Base-by-base conservation (phyloP, 2,329 filamentous ascomycete genomes). In the Penicillium sp. region DNA sequence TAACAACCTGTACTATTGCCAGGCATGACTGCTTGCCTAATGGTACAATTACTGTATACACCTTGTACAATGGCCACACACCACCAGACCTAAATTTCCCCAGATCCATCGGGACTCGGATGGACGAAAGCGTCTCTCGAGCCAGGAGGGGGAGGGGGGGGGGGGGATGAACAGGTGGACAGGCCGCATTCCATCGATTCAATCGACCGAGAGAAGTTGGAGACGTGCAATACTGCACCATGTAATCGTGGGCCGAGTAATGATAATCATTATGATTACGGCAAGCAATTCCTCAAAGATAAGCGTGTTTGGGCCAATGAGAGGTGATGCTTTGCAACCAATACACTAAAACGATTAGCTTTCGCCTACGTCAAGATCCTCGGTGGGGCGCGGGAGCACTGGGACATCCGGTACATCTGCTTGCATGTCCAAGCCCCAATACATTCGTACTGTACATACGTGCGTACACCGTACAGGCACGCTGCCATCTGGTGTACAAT, bases 311-410 rank as follows among this genome's bases (percentile, higher is more conserved):
- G 11, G 11, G 39, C 65, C 65, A 68, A 68, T 68, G 54, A 68
- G 49, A n/a, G 33, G 0, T 6, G 4, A 26, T 53, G 50, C 33
- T 62, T 67, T 64, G 50, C 61, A 61, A 66, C 53, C 47, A 48
- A 54, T 58, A 46, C 48, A 47, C 51, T 56, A 56, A 57, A 54
- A 54, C 60, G 63, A 66, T 66, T 66, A 67, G 60, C 53, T 61
- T 65, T 62, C 44, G 51, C 50, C 63, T 65, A 68, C 64, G 65
- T 68, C 64, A 67, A 64, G 62, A 64, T 62, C 46, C 46, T 48
- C 36, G 41, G 46, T 48, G 46, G 46, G 43, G 46, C 34, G 24
- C 29, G 11, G 29, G 11, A 8, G 29, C 29, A 32, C 29, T 32
- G 7, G 11, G 4, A 8, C 29, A 32, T 7, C 29, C 11, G 29